Evolutionary conservation across 305 asterid species (phyloP).

Genomic region (Fraxinus velutina): DNA sequence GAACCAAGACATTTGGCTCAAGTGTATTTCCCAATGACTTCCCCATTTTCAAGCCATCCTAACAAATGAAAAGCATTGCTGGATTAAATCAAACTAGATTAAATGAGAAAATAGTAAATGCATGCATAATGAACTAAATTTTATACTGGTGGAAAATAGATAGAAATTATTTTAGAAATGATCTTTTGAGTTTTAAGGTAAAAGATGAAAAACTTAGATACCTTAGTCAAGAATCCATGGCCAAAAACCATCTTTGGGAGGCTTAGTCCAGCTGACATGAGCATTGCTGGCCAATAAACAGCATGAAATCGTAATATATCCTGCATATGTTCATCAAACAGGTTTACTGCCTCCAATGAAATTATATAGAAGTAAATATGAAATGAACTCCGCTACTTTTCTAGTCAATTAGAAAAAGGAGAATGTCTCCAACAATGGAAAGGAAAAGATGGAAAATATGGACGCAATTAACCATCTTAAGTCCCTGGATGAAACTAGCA

Average conservation of each 20-base stretch:
- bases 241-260: constrained; percentile 92
- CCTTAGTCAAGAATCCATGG: constrained; percentile 99
- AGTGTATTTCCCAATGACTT: constrained; percentile 91
- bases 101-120: not conserved
- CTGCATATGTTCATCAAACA: constrained; percentile 43
- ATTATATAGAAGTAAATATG: not conserved
- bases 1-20: constrained; percentile 84
- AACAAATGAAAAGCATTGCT: constrained; percentile 32
- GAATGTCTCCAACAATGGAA: not conserved
- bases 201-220: constrained; percentile 26
- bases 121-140: not conserved
- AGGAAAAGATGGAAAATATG: not conserved
- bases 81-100: constrained; percentile 29
- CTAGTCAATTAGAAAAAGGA: constrained; percentile 4
- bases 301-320: constrained; percentile 98
- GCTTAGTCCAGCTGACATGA: constrained; percentile 85
- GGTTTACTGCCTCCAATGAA: constrained; percentile 12
- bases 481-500: not conserved
- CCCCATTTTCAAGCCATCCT: constrained; percentile 99
- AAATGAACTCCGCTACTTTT: constrained; percentile 1
- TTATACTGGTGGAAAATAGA: not conserved
- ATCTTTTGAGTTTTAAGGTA: not conserved
- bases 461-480: not conserved
- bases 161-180: not conserved
- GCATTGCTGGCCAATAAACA: constrained; percentile 99